These are phyloP conservation scores for Porphyrellus cyaneotinctus DNA, from an alignment of 768 basidiomycete genomes.

Conservation along the genomic window DNA sequence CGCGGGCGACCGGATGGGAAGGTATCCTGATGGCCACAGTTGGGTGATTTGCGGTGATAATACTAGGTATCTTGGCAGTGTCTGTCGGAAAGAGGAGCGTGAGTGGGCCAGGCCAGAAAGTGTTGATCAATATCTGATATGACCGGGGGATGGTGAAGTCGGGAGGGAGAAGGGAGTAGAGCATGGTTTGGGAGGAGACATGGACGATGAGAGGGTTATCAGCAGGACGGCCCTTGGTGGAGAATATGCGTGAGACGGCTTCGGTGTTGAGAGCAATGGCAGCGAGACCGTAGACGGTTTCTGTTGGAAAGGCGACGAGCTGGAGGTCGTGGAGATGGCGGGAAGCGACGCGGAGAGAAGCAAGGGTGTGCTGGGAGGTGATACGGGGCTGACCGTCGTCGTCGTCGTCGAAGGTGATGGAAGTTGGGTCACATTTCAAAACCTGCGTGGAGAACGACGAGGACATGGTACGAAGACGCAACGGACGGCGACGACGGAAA, in stretches of 20 bases:
- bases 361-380: constrained; percentile 45
- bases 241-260: constrained; percentile 74
- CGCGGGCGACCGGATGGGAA: constrained; percentile 87
- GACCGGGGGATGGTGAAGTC: constrained; percentile 55
- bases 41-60: constrained; percentile 74
- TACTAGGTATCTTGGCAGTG: constrained; percentile 54
- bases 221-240: constrained; percentile 84
- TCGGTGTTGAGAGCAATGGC: constrained; percentile 66
- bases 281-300: constrained; percentile 98
- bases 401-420: constrained; percentile 52
- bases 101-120: constrained; percentile 94
- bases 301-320: constrained; percentile 89
- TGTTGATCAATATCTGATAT: constrained; percentile 71
- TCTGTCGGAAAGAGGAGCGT: constrained; percentile 86
- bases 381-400: constrained; percentile 48
- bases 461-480: neutral
- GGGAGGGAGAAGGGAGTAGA: constrained; percentile 66
- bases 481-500: neutral
- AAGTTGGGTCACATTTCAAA: constrained; percentile 57
- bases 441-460: constrained; percentile 33
- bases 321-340: constrained; percentile 44
- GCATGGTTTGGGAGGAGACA: constrained; percentile 82
- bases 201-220: constrained; percentile 99
- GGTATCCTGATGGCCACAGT: constrained; percentile 94
- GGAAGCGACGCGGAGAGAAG: constrained; percentile 54